Base-by-base conservation (phyloP, 192 early-diverging fungal species). In the Diversispora epigaea region DNA sequence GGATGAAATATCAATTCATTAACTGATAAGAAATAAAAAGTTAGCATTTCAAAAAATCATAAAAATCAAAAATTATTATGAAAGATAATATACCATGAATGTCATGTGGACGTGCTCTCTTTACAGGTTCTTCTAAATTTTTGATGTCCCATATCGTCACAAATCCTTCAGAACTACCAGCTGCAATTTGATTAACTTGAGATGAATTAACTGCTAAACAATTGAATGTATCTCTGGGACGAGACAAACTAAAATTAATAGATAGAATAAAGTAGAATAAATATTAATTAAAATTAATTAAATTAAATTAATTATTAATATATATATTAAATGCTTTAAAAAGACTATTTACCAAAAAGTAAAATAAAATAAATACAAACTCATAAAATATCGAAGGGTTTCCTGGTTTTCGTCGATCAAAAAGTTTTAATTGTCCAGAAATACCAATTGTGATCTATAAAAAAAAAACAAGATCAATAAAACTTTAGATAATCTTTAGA, bases 131-230 rank as follows among this genome's bases (percentile, higher is more conserved):
- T 4, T 50, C 6, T 54, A 77, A 62, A 64, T 77, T 77, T 21
- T 58, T 52, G 6, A 50, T 40, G 46, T 77, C 76, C 76, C 76
- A 77, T 39, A 77, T 56, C 49, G 76, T 72, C 44, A 77, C 76
- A 21, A 52, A 44, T 10, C 76, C 76, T 25, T 70, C 21, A 60
- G 57, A 45, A 62, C 62, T 77, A 21, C 68, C 68, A 2, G 76
- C 32, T 17, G 45, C 68, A 44, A 77, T 12, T 61, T 77, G 46
- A 9, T 66, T 44, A 15, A 77, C 76, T 55, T 76, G 45, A 0
- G 63, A 32, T 39, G 75, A 46, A 63, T 71, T 60, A 60, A 72
- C 68, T 11, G 68, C 21, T 46, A 71, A 46, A 65, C 76, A 77
- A 25, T 71, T 71, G 11, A 55, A 8, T 12, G 49, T 39, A 25